phyloP scores from a whole-genome alignment of 2,329 filamentous ascomycete genomes.

The Thelonectria rubi region DNA sequence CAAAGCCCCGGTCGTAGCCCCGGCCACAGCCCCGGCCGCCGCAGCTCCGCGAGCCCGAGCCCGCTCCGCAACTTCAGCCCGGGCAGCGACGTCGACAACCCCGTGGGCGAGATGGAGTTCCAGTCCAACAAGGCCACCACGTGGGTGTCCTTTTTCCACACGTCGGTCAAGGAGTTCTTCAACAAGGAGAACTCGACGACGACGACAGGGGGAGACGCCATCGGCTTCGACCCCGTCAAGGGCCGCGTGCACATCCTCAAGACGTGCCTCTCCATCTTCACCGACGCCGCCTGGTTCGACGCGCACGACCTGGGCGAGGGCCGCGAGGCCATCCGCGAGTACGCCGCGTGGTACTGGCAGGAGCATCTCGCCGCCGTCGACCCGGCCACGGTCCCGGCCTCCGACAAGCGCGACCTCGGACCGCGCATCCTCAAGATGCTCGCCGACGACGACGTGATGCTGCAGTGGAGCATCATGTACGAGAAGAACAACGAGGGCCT shows the following conservation, averaged over 20 bases:
- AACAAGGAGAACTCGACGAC: slow-evolving; percentile 44
- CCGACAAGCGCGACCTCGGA: slow-evolving; percentile 48
- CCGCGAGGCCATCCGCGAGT: slow-evolving; percentile 47
- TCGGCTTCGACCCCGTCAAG: slow-evolving; percentile 48
- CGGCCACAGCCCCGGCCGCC: slow-evolving; percentile 9
- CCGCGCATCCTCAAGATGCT: slow-evolving; percentile 49
- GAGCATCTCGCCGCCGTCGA: slow-evolving; percentile 52
- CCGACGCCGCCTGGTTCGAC: slow-evolving; percentile 44
- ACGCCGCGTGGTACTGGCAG: slow-evolving; percentile 57
- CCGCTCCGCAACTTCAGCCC: too few species aligned
- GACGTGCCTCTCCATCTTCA: slow-evolving; percentile 53
- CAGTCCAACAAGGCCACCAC: slow-evolving; percentile 54
- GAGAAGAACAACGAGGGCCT: slow-evolving; percentile 54
- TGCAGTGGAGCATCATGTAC: slow-evolving; percentile 53
- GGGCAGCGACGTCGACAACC: slow-evolving; percentile 43
- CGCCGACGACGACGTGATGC: slow-evolving; percentile 48
- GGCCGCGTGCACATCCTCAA: slow-evolving; percentile 51
- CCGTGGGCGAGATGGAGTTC: slow-evolving; percentile 49
- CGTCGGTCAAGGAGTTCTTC: slow-evolving; percentile 52
- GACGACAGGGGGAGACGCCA: slow-evolving; percentile 27
- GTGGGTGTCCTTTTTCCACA: slow-evolving; percentile 52
- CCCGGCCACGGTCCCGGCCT: slow-evolving; percentile 34
- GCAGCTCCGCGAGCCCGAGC: slow-evolving; percentile 42
- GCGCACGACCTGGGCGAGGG: slow-evolving; percentile 41
- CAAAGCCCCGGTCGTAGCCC: slow-evolving; percentile 23